Percentiles rank a stretch among this genome's conserved stretches.
Conservation (phyloP, 192 early-diverging fungal species). For the Umbelopsis ramanniana region DNA sequence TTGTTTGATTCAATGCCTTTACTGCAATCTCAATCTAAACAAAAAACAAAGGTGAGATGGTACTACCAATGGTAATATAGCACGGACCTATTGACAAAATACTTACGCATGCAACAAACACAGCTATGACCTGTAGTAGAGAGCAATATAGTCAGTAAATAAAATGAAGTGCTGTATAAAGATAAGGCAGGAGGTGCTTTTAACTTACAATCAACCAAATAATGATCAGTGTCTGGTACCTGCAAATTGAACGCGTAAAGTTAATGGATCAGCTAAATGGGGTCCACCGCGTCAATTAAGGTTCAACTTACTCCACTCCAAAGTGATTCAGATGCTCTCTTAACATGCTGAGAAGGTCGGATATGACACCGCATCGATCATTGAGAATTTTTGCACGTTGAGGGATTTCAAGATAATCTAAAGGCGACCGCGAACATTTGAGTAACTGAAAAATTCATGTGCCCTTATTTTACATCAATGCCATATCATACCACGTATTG, state of each 20-base stretch:
- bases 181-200: constrained; percentile 35
- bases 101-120: constrained; percentile 45
- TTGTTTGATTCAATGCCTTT: constrained; percentile 24
- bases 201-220: constrained; percentile 59
- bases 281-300: not conserved
- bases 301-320: constrained; percentile 44
- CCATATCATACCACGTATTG: constrained; percentile 60
- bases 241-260: not conserved
- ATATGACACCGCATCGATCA: constrained; percentile 60
- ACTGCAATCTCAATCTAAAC: constrained; percentile 40
- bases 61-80: not conserved
- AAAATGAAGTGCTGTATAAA: constrained; percentile 26
- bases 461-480: not conserved
- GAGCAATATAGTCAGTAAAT: not conserved
- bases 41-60: constrained; percentile 2
- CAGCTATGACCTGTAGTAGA: constrained; percentile 31
- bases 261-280: too few species aligned
- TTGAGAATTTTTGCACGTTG: constrained; percentile 64
- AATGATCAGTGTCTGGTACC: constrained; percentile 64
- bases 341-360: constrained; percentile 64
- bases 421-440: not conserved
- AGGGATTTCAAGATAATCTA: constrained; percentile 71
- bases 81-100: not conserved
- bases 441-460: not conserved
- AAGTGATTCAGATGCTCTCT: constrained; percentile 61